Evolutionary conservation across 768 basidiomycete genomes (phyloP).

Genomic region (Mrakia gelida): DNA sequence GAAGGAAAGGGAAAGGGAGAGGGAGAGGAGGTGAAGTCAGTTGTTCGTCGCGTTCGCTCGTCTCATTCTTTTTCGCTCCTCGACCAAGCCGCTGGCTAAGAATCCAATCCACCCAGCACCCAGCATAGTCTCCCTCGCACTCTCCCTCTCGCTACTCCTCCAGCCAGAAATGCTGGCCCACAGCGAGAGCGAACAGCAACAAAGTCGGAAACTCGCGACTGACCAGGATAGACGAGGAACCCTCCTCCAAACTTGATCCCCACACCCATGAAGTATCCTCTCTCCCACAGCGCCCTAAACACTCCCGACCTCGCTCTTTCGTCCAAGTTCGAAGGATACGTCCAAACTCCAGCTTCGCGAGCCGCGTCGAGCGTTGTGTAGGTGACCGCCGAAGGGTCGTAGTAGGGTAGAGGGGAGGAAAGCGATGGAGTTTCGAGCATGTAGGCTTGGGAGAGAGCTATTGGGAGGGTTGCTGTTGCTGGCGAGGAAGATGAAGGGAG

Average conservation of each 20-base stretch:
- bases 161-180: too few species aligned
- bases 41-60: not conserved
- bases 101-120: too few species aligned
- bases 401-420: slow-evolving; percentile 67
- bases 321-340: slow-evolving; percentile 59
- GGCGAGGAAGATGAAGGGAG: slow-evolving; percentile 30
- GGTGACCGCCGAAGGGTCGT: slow-evolving; percentile 47
- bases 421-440: slow-evolving; percentile 53
- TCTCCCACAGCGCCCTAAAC: slow-evolving; percentile 73
- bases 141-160: too few species aligned
- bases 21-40: not conserved
- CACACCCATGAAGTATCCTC: slow-evolving; percentile 79
- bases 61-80: not conserved
- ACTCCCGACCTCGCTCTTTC: slow-evolving; percentile 75
- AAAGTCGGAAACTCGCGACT: slow-evolving; percentile 37
- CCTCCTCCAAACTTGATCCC: slow-evolving; percentile 95
- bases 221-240: slow-evolving; percentile 93
- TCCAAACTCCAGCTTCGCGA: slow-evolving; percentile 66
- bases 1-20: not conserved
- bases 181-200: too few species aligned
- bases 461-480: slow-evolving; percentile 31
- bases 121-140: too few species aligned
- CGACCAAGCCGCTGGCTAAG: too few species aligned
- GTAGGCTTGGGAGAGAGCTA: slow-evolving; percentile 31
- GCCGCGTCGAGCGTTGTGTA: slow-evolving; percentile 61